phyloP scores from a whole-genome alignment of 2,329 filamentous ascomycete species.

The Phyllosticta citribraziliensis region DNA sequence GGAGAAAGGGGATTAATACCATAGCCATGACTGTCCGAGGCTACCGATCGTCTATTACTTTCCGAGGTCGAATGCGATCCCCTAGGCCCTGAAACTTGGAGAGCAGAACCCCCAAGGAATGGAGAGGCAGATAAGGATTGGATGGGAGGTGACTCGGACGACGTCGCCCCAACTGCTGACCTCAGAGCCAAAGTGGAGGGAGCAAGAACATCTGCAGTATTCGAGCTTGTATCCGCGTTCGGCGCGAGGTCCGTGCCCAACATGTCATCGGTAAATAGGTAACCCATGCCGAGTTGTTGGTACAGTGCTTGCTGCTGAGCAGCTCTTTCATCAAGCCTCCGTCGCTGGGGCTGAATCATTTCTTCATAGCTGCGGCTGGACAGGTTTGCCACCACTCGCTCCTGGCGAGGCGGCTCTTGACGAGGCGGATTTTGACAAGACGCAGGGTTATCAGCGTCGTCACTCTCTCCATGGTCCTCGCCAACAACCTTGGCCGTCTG shows the following conservation, averaged over 20 bases:
- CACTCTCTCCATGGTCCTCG: conserved; percentile 17
- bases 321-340: conserved; percentile 17
- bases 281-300: conserved; percentile 12
- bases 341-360: conserved; percentile 21
- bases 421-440: neutral
- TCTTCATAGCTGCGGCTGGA: conserved; percentile 10
- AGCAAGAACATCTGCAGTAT: neutral
- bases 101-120: neutral
- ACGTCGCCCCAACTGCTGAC: neutral
- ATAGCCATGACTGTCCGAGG: neutral
- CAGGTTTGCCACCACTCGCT: conserved; percentile 15
- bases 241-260: neutral
- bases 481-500: conserved; percentile 30
- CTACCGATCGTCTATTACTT: neutral
- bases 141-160: neutral
- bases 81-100: neutral
- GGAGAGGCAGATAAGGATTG: neutral
- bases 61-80: too few species aligned
- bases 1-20: conserved; percentile 15
- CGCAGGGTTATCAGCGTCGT: conserved; percentile 20
- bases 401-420: neutral
- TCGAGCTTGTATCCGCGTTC: neutral
- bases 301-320: neutral
- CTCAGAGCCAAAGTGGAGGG: neutral
- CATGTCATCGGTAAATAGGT: neutral